Base-by-base conservation (phyloP, 75 land plant species). In the Sequoia sempervirens region DNA sequence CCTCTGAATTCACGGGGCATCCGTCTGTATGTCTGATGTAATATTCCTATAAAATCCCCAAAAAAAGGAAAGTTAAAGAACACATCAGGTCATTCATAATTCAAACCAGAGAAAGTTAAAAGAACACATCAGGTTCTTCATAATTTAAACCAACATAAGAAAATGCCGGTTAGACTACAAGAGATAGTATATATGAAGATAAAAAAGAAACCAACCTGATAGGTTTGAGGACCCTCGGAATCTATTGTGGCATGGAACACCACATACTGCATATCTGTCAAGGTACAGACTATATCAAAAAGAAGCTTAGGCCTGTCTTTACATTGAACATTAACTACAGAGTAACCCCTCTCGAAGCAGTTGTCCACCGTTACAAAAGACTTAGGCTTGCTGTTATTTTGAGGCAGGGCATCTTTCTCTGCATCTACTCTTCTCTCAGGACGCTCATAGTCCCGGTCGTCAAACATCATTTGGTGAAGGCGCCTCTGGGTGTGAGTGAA, bases 261-360 rank as follows among this genome's bases (percentile, higher is more conserved):
- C 26, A 95, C 92, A 84, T 98, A 98, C 18, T 94, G 83, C 99
- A 98, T 98, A 58, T 98, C 99, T 14, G 99, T 98, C 86, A 98
- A 82, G 3, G 98, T 94, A 87, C 99, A 98, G 70, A 98, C 95
- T 12, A 91, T 92, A 81, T 98, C 99, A 84, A 98, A 98, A 40
- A 98, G 80, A n/a, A 98, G 92, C 90, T 94, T 98, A 0, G 90
- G 90, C 58, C 99, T 90, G 82, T 98, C 95, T 69, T 75, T 86
- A 82, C 99, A 98, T 75, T 90, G 89, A 52, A 98, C 87, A 70
- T 88, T 94, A 26, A 98, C 91, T 26, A 96, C 86, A 11, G 99
- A 96, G 79, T 98, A 98, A 23, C 93, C 93, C 86, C 86, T 85
- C 40, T 95, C 92, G 12, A 54, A 79, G 86, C 93, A 92, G 82